Conservation (phyloP, 176 grass and related monocot species). For the Sorghum bicolor region Sorghum_bicolor_NCBIv3 NC_012870.2:69962001-69962500, state of each 20-base stretch:
- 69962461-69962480: conserved; percentile 3
- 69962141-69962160: neutral
- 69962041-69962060: neutral
- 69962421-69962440: neutral
- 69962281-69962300: neutral
- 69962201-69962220: neutral
- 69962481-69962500: neutral
- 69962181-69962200: neutral
- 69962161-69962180: neutral
- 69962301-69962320: neutral
- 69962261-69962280: neutral
- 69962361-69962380: neutral
- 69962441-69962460: neutral
- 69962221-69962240: neutral
- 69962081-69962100: conserved; percentile 3
- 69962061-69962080: neutral
- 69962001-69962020: neutral
- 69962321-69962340: neutral
- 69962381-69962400: neutral
- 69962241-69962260: neutral
- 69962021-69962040: neutral
- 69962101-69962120: neutral
- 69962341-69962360: neutral
- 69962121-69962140: neutral
- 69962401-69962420: neutral